phyloP scores from a whole-genome alignment of 257 asterid species.

The Perilla frutescens region DNA sequence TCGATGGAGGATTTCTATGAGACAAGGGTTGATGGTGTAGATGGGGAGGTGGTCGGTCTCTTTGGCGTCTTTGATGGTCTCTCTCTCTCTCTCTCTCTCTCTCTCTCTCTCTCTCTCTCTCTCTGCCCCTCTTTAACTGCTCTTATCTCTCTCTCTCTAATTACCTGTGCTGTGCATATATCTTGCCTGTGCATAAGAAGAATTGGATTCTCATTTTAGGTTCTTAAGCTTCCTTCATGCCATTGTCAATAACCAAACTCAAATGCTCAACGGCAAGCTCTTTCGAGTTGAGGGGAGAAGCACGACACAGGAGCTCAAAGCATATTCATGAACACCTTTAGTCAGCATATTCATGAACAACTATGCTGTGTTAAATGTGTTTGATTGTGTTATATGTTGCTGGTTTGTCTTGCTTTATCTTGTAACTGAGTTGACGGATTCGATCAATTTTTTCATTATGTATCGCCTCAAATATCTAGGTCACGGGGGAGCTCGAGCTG shows the following conservation, averaged over 20 bases:
- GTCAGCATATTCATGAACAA: too few species aligned
- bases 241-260: too few species aligned
- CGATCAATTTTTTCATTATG: background rate
- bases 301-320: too few species aligned
- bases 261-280: too few species aligned
- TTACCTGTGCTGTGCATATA: background rate
- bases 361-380: too few species aligned
- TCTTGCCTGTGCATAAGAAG: background rate
- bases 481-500: conserved; percentile 96
- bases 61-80: conserved; percentile 97
- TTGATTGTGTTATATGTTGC: background rate
- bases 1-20: conserved; percentile 99
- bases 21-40: conserved; percentile 97
- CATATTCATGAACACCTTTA: too few species aligned
- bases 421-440: background rate
- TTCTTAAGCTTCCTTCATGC: too few species aligned
- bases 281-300: too few species aligned
- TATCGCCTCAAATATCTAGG: conserved; percentile 47
- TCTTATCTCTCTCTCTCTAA: background rate
- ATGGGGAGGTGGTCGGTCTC: conserved; percentile 94
- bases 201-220: too few species aligned
- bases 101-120: background rate
- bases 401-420: background rate
- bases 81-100: conserved; percentile 39
- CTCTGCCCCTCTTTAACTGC: too few species aligned